Conservation (phyloP, 75 land plant species). For the Selaginella moellendorffii region DNA sequence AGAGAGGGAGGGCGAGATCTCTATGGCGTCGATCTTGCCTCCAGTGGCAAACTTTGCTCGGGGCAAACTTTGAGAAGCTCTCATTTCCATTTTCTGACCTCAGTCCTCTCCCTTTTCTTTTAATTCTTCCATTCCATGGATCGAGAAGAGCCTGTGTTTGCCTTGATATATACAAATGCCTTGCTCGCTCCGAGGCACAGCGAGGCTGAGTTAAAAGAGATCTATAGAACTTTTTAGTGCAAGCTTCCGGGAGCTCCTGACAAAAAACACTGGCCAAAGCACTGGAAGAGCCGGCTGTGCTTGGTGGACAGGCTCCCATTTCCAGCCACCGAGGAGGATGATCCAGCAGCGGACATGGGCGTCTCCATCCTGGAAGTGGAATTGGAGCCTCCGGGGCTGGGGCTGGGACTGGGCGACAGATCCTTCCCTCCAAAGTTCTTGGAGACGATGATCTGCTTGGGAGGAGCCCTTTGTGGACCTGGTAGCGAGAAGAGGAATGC, state of each 20-base stretch:
- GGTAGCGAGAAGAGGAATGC: slow-evolving; percentile 49
- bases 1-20: too few relatives aligned
- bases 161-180: too few relatives aligned
- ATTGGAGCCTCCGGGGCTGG: neutral
- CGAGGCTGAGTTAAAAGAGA: too few relatives aligned
- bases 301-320: neutral
- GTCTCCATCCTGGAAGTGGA: neutral
- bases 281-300: neutral
- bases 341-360: neutral
- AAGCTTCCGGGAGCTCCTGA: neutral
- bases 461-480: slow-evolving; percentile 13
- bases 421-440: neutral
- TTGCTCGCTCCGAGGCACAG: too few relatives aligned
- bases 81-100: too few relatives aligned
- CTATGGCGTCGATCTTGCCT: too few relatives aligned
- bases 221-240: too few relatives aligned
- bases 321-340: neutral
- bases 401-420: neutral
- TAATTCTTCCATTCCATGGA: too few relatives aligned
- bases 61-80: too few relatives aligned
- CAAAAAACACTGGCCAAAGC: slow-evolving; percentile 10
- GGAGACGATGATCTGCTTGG: neutral
- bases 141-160: too few relatives aligned
- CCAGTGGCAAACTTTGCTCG: too few relatives aligned
- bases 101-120: too few relatives aligned